Evolutionary conservation across 148 eudicot species (phyloP), one percentile per base, ranked within the genome.

Genomic region (Chenopodium berlandieri): DNA sequence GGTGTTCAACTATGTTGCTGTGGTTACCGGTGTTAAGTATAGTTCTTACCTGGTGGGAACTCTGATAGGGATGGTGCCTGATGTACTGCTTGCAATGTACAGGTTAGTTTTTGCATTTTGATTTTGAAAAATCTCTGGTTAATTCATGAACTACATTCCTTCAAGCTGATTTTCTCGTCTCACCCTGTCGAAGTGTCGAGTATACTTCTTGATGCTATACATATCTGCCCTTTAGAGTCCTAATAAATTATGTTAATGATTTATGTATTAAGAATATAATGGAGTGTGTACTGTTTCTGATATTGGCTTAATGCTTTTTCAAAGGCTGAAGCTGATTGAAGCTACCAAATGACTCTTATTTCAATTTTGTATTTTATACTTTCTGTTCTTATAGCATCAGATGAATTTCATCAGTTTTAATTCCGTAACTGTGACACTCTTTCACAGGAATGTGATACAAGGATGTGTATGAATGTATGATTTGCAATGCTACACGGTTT

Each of bases 31-130:
- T 86, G 95, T 94, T 65, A 91, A 89, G 79, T 94, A 84, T 75
- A 82, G 77, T 66, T 94, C 98, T 17, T 94, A 93, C 79, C 73
- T 94, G 69, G 79, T 85, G 75, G 98, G 97, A 71, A 84, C 98
- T 1, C 67, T 91, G 73, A 76, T 91, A 54, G 98, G 98, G 46
- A 90, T 93, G 87, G 88, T 87, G 75, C 98, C 98, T 71, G 98
- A 94, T 82, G 81, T 90, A 48, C 86, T 94, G 56, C 86, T 91
- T 63, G 89, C 97, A 30, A 90, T 94, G 80, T 94, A 94, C 89
- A 94, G 93, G 97, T 93, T 86, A 86, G 91, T 63, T 82, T 78
- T 76, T 83, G 52, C 71, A 71, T 70, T 79, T 34, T 84, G 32
- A 25, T 27, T 54, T 54, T 50, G 40, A 63, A 47, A 14, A 63